Base-by-base conservation (phyloP, 2,329 filamentous ascomycete species). In the Arthroderma sp. region DNA sequence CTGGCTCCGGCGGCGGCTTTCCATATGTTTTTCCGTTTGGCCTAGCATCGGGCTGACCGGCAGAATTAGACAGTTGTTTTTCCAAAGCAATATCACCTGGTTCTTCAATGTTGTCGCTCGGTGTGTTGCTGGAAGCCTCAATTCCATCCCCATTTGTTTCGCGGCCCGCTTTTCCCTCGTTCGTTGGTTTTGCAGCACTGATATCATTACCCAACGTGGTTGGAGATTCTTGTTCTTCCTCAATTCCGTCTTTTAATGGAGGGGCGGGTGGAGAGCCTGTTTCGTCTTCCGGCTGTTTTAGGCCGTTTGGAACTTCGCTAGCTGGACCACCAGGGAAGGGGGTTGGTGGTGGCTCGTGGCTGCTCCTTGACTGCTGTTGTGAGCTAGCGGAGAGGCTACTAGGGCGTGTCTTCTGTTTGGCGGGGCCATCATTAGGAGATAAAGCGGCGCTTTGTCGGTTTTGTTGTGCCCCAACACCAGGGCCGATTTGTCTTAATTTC, bases 401-500 rank as follows among this genome's bases (percentile, higher is more conserved):
- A 28, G 22, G 30, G 28, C 22, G 27, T 10, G 32, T 5, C 32
- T 15, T 29, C 15, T 32, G 15, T 22, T 22, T 22, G 15, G 15
- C 15, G 15, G 15, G 15, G 15, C 15, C 15, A 22, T 22, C 15
- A 22, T 22, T 22, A 22, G 32, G 15, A 11, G 40, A 22, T 33
- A 34, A 38, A n/a, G 42, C 31, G 5, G 45, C 31, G 29, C 47
- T 29, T 37, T 47, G 44, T 28, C 47, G 47, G 38, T 50, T 49
- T 31, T 50, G 47, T 15, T 52, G 43, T 6, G 47, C 49, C 29
- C 49, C 49, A 3, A 51, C 40, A n/a, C 61, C 57, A 6, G 57
- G 62, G 5, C 67, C 64, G 29, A 68, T 54, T 46, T 75, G 72
- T 45, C 78, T 66, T 53, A 78, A 62, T 55, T 77, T 76, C 11